Percentiles rank a stretch among this genome's conserved stretches.
Conservation (phyloP, 2,329 filamentous ascomycete genomes). For the Arachnopeziza araneosa region DNA sequence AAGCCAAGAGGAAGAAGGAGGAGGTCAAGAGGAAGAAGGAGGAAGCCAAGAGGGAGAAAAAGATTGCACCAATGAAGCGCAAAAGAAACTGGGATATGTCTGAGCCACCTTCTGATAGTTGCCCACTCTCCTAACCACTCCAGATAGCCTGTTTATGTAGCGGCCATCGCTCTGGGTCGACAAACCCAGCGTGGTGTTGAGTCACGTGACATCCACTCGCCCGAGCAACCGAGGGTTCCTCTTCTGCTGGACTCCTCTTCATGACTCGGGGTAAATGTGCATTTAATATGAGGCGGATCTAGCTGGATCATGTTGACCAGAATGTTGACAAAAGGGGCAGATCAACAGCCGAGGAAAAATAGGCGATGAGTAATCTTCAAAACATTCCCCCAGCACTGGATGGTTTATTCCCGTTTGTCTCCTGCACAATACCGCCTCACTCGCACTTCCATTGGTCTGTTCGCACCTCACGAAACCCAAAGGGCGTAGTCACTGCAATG, state of each 20-base stretch:
- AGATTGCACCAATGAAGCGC: background rate
- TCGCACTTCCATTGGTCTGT: background rate
- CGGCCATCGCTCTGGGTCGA: background rate
- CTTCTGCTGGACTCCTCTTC: background rate
- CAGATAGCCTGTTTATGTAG: background rate
- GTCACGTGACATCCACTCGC: background rate
- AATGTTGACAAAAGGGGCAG: background rate
- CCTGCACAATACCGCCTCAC: background rate
- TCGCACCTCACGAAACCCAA: background rate
- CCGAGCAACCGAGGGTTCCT: background rate
- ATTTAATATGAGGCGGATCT: background rate
- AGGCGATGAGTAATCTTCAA: background rate
- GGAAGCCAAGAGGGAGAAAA: too few species aligned
- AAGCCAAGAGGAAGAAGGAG: background rate
- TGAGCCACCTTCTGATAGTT: background rate
- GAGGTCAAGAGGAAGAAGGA: too few species aligned
- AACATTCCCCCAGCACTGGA: background rate
- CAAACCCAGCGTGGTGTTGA: background rate
- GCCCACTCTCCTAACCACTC: background rate
- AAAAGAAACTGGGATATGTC: background rate
- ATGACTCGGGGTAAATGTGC: too few species aligned
- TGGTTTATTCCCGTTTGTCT: background rate
- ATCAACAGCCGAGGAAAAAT: background rate
- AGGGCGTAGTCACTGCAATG: background rate
- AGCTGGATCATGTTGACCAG: background rate